Conservation (phyloP, 495 filamentous ascomycete genomes). For the Neurospora sp. region DNA sequence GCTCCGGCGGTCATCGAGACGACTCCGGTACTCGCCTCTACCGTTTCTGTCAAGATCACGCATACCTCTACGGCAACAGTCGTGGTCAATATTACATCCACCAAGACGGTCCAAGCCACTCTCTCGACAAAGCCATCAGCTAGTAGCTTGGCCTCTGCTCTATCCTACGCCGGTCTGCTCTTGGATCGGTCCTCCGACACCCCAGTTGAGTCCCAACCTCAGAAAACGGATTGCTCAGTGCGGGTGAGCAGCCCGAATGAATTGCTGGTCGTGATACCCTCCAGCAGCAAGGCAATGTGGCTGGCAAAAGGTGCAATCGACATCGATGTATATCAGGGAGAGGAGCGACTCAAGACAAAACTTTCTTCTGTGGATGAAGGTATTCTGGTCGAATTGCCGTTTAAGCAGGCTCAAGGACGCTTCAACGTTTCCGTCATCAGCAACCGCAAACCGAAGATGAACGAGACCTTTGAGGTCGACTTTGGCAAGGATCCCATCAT, state of each 20-base stretch:
- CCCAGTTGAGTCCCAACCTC: conserved; percentile 9
- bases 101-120: conserved; percentile 27
- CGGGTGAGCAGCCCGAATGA: conserved; percentile 26
- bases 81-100: conserved; percentile 29
- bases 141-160: conserved; percentile 27
- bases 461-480: conserved; percentile 35
- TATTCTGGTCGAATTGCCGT: conserved; percentile 30
- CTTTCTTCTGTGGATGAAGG: conserved; percentile 34
- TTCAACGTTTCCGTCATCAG: conserved; percentile 36
- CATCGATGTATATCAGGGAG: conserved; percentile 33
- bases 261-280: conserved; percentile 30
- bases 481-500: conserved; percentile 29
- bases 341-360: conserved; percentile 28
- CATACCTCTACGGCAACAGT: conserved; percentile 26
- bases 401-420: conserved; percentile 31
- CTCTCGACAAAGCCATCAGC: conserved; percentile 17
- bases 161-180: conserved; percentile 28
- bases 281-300: conserved; percentile 28
- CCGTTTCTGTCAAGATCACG: conserved; percentile 8
- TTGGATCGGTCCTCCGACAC: conserved; percentile 26
- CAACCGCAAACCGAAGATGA: conserved; percentile 32
- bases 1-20: not conserved
- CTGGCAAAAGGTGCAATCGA: conserved; percentile 32
- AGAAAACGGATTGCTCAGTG: conserved; percentile 28
- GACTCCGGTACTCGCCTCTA: not conserved